A percentile compares a stretch with the other conserved stretches of the same genome.
These are phyloP conservation scores for Kodamaea restingae DNA, from an alignment of 805 yeast genomes.

Conservation along the genomic window DNA sequence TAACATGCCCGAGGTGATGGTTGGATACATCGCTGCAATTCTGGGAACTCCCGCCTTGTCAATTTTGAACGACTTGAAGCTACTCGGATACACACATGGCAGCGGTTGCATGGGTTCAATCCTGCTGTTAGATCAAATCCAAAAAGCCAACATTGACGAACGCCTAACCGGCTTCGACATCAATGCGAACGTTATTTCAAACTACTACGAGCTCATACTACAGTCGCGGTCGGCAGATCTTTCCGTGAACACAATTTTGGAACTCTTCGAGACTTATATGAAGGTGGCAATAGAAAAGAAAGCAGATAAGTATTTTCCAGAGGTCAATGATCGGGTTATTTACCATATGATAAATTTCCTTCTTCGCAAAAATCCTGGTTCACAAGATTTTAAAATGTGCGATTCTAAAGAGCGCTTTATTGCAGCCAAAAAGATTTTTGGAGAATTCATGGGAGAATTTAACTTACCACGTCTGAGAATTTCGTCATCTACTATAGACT, in stretches of 20 bases:
- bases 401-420: slow-evolving; percentile 12
- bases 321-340: slow-evolving; percentile 11
- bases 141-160: slow-evolving; percentile 31
- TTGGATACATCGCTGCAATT: slow-evolving; percentile 34
- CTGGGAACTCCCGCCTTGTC: slow-evolving; percentile 19
- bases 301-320: not conserved
- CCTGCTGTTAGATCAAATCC: slow-evolving; percentile 15
- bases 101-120: slow-evolving; percentile 15
- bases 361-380: slow-evolving; percentile 7
- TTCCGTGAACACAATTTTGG: slow-evolving; percentile 16
- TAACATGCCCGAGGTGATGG: slow-evolving; percentile 29
- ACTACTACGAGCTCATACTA: slow-evolving; percentile 23
- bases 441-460: slow-evolving; percentile 19
- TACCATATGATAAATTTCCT: slow-evolving; percentile 10
- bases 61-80: slow-evolving; percentile 23
- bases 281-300: slow-evolving; percentile 1
- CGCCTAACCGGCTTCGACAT: slow-evolving; percentile 17
- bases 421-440: slow-evolving; percentile 25
- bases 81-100: slow-evolving; percentile 25
- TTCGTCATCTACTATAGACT: slow-evolving; percentile 24
- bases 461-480: slow-evolving; percentile 13
- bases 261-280: slow-evolving; percentile 22
- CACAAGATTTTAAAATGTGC: slow-evolving; percentile 15
- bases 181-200: slow-evolving; percentile 18
- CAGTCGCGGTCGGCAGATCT: slow-evolving; percentile 12